Conservation (phyloP, 176 grass and related monocot species). For the Echinochloa phyllopogon region DNA sequence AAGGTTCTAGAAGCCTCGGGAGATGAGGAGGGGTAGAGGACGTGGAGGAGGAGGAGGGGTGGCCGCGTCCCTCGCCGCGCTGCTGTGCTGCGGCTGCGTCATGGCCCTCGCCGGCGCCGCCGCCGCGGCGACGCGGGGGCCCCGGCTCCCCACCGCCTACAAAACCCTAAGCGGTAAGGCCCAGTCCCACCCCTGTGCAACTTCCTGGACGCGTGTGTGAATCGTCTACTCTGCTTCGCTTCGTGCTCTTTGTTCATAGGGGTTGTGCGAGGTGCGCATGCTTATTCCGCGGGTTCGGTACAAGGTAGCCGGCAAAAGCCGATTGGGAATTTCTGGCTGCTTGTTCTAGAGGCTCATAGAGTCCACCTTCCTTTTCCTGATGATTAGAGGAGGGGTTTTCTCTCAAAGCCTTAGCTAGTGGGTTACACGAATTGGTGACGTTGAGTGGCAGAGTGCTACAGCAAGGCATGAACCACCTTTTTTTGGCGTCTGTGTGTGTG, state of each 20-base stretch:
- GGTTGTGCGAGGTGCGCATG: not conserved
- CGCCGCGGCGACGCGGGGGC: conserved; percentile 44
- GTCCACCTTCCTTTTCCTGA: not conserved
- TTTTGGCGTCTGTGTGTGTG: not conserved
- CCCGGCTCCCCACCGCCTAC: conserved; percentile 27
- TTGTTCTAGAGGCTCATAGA: not conserved
- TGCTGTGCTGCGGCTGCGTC: conserved; percentile 40
- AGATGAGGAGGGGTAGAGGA: conserved; percentile 47
- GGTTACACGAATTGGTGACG: not conserved
- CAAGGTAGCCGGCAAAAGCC: not conserved
- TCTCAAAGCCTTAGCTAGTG: not conserved
- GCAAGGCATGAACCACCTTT: not conserved
- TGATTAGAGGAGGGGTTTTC: not conserved
- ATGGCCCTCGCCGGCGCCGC: conserved; percentile 40
- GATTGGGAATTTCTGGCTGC: not conserved
- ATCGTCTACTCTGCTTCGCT: not conserved
- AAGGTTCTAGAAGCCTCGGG: conserved; percentile 5
- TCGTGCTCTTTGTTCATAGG: not conserved
- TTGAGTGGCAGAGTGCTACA: not conserved
- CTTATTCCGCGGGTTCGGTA: not conserved
- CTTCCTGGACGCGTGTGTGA: not conserved
- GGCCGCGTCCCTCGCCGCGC: conserved; percentile 26
- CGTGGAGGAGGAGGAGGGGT: conserved; percentile 27
- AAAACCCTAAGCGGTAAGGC: conserved; percentile 68
- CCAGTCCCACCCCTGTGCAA: not conserved